Evolutionary conservation across 129 eudicot species (phyloP).

Genomic region (Lactuca saligna): DNA sequence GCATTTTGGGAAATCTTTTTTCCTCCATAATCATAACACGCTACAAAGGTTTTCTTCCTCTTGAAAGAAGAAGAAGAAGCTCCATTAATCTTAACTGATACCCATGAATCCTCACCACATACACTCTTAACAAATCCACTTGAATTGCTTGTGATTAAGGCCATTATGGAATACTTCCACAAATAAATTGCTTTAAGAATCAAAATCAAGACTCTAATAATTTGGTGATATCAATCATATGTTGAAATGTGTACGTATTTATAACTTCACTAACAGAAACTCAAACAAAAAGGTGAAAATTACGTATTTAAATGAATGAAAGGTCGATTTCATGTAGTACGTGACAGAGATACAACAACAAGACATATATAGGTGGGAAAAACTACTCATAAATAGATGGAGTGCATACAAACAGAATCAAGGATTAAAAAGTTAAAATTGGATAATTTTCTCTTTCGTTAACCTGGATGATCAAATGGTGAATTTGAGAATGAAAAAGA

Average conservation of each 20-base stretch:
- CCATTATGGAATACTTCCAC: conserved; percentile 18
- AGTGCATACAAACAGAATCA: not conserved
- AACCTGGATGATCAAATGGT: not conserved
- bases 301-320: conserved; percentile 23
- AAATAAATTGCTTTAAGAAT: not conserved
- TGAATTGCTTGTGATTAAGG: conserved; percentile 3
- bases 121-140: conserved; percentile 34
- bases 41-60: conserved; percentile 26
- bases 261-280: conserved; percentile 4
- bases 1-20: conserved; percentile 11
- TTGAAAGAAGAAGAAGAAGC: conserved; percentile 14
- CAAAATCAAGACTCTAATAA: conserved; percentile 1
- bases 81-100: conserved; percentile 41
- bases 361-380: not conserved
- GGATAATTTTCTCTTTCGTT: not conserved
- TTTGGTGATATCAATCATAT: not conserved
- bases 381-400: not conserved
- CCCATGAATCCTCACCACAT: conserved; percentile 34
- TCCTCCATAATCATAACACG: conserved; percentile 25
- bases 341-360: conserved; percentile 9
- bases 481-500: not conserved
- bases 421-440: no score
- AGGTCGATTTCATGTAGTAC: conserved; percentile 23
- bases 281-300: not conserved
- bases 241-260: not conserved